Evolutionary conservation across 2,329 filamentous ascomycete species (phyloP).

Genomic region (Pyricularia pennisetigena): DNA sequence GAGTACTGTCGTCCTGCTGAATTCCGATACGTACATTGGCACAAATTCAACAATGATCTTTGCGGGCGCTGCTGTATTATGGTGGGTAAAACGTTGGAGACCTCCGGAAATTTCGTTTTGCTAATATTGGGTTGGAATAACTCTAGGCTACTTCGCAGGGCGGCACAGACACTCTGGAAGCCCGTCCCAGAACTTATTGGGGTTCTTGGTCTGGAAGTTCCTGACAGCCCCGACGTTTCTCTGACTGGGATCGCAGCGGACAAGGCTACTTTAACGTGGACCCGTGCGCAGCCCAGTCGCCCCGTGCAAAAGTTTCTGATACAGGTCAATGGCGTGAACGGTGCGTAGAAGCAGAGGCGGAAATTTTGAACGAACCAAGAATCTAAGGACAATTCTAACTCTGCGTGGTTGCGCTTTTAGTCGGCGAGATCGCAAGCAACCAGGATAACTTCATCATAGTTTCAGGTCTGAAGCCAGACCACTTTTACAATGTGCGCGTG

Average conservation of each 20-base stretch:
- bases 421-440: slow-evolving; percentile 71
- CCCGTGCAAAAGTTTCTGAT: slow-evolving; percentile 81
- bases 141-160: slow-evolving; percentile 69
- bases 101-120: background rate
- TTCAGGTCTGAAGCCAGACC: slow-evolving; percentile 73
- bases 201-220: slow-evolving; percentile 89
- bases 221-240: slow-evolving; percentile 78
- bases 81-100: slow-evolving; percentile 23
- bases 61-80: slow-evolving; percentile 40
- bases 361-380: background rate
- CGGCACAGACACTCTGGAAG: slow-evolving; percentile 81
- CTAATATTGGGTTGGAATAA: slow-evolving; percentile 2
- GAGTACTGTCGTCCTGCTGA: slow-evolving; percentile 27
- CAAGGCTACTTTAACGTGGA: slow-evolving; percentile 87
- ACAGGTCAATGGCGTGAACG: slow-evolving; percentile 86
- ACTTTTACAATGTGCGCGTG: slow-evolving; percentile 89
- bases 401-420: slow-evolving; percentile 26
- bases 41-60: slow-evolving; percentile 42
- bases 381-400: background rate
- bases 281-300: slow-evolving; percentile 53
- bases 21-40: slow-evolving; percentile 28
- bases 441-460: slow-evolving; percentile 86
- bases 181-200: slow-evolving; percentile 85
- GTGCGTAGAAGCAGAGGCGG: slow-evolving; percentile 34
- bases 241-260: slow-evolving; percentile 82